A percentile compares a stretch with the other conserved stretches of the same genome.
phyloP scores from a whole-genome alignment of 2,329 filamentous ascomycete species.

The Diaporthe aspalathi region DNA sequence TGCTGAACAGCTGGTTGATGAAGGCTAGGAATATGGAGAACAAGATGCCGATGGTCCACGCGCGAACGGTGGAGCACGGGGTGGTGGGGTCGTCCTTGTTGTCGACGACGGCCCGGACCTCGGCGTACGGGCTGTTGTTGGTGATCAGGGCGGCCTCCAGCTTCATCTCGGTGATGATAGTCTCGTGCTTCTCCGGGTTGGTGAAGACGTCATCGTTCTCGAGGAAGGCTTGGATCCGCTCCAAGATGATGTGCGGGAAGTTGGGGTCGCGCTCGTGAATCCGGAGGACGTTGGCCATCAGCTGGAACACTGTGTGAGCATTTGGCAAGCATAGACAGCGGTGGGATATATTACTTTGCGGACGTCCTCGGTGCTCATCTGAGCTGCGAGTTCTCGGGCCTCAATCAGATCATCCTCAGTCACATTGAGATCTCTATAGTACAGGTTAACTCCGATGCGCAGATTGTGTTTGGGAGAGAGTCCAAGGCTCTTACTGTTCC shows the following conservation, averaged over 20 bases:
- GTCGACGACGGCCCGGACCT: slow-evolving; percentile 66
- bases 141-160: slow-evolving; percentile 65
- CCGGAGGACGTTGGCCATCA: slow-evolving; percentile 19
- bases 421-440: slow-evolving; percentile 1
- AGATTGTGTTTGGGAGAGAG: too few species aligned
- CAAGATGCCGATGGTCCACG: slow-evolving; percentile 64
- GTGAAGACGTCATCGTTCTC: slow-evolving; percentile 57
- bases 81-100: slow-evolving; percentile 64
- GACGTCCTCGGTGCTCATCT: slow-evolving; percentile 21
- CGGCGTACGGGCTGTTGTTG: slow-evolving; percentile 67
- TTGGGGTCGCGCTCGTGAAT: slow-evolving; percentile 60
- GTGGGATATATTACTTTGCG: background rate
- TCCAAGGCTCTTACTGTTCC: background rate
- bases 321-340: too few species aligned
- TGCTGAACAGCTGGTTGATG: slow-evolving; percentile 68
- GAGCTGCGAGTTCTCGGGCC: slow-evolving; percentile 13
- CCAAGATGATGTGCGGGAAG: slow-evolving; percentile 55
- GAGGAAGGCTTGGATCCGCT: slow-evolving; percentile 55
- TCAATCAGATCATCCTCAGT: slow-evolving; percentile 21
- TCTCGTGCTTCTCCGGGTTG: slow-evolving; percentile 59
- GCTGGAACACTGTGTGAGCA: background rate
- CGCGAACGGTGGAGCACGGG: slow-evolving; percentile 66
- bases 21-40: slow-evolving; percentile 63
- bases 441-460: too few species aligned
- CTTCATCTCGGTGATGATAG: slow-evolving; percentile 65